Conservation (phyloP, 805 yeast species). For the Torulaspora gathmanii region DNA sequence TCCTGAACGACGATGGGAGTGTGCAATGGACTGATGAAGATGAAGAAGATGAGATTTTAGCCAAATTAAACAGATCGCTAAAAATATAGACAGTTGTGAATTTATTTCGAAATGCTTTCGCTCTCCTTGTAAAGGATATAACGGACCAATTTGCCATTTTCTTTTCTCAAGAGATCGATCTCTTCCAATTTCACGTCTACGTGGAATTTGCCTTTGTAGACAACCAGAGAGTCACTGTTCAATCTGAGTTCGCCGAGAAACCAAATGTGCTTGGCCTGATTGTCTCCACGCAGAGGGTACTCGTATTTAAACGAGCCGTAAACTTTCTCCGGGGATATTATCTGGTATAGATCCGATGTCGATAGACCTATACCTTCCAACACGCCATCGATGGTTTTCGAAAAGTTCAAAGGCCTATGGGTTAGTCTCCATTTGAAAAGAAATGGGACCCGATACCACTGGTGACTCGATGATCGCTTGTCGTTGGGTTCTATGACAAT, state of each 20-base stretch:
- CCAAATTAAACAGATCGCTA: conserved; percentile 18
- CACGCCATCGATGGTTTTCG: conserved; percentile 14
- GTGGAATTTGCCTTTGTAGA: conserved; percentile 33
- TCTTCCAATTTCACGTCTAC: conserved; percentile 30
- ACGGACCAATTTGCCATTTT: conserved; percentile 26
- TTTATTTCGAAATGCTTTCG: conserved; percentile 2
- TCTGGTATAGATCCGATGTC: conserved; percentile 24
- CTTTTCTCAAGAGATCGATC: conserved; percentile 29
- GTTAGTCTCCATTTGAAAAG: conserved; percentile 28
- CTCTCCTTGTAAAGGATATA: conserved; percentile 28
- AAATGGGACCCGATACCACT: conserved; percentile 28
- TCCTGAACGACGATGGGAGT: conserved; percentile 26
- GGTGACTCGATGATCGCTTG: conserved; percentile 11
- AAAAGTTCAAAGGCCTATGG: conserved; percentile 23
- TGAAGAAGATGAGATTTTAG: conserved; percentile 26
- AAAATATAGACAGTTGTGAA: conserved; percentile 5
- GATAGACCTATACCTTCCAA: conserved; percentile 23
- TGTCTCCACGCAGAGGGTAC: conserved; percentile 25
- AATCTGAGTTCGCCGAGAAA: conserved; percentile 31
- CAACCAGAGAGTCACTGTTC: conserved; percentile 20
- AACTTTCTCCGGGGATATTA: conserved; percentile 25
- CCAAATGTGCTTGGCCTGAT: conserved; percentile 30
- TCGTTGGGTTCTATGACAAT: conserved; percentile 20
- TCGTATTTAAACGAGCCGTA: conserved; percentile 31
- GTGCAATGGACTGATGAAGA: conserved; percentile 33